Conservation (phyloP, 306 rosid species). For the Begonia masoniana region DNA sequence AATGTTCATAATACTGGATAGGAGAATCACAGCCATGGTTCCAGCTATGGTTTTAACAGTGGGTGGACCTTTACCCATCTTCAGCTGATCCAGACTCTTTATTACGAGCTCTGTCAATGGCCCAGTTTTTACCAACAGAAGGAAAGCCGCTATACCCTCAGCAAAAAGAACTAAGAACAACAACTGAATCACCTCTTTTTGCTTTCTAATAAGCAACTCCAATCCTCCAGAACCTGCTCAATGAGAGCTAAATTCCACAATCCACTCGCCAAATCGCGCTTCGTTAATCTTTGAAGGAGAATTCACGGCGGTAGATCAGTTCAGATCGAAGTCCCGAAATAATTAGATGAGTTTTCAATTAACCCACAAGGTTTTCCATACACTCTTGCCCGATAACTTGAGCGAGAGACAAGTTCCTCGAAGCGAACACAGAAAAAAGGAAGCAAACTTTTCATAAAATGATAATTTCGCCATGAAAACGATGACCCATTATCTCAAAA, state of each 20-base stretch:
- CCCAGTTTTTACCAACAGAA: constrained; percentile 72
- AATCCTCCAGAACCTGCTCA: no score
- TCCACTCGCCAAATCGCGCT: no score
- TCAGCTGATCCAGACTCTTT: constrained; percentile 73
- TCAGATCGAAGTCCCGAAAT: neutral
- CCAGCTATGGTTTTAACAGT: constrained; percentile 79
- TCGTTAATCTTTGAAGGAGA: neutral
- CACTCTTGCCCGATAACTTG: neutral
- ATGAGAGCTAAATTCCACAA: no score
- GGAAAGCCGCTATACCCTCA: constrained; percentile 55
- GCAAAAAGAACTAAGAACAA: constrained; percentile 69
- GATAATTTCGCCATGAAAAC: neutral
- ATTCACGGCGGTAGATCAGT: neutral
- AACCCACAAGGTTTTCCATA: neutral
- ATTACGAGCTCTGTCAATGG: constrained; percentile 81
- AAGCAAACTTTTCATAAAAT: no score
- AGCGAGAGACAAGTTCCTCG: neutral
- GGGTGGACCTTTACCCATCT: constrained; percentile 78
- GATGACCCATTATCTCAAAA: neutral
- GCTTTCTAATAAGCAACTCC: neutral
- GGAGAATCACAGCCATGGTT: constrained; percentile 78
- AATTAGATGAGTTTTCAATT: no score
- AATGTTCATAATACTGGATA: constrained; percentile 72
- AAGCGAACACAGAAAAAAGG: no score
- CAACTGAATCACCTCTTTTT: constrained; percentile 58